Conservation (phyloP, 306 rosid species). For the Casuarina equisetifolia region DNA sequence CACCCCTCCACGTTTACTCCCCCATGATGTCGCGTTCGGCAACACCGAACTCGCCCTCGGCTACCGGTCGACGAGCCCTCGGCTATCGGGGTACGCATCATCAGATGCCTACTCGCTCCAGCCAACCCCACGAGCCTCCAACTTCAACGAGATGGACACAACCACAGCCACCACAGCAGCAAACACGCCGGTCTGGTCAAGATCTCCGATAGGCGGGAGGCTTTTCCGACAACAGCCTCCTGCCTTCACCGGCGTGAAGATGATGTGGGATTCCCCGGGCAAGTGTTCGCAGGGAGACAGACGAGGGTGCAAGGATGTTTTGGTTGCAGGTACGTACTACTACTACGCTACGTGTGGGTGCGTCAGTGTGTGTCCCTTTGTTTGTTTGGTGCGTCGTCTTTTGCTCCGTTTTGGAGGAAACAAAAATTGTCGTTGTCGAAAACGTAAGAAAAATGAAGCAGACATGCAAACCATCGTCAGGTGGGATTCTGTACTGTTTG, state of each 20-base stretch:
- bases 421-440: slow-evolving; percentile 24
- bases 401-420: slow-evolving; percentile 13
- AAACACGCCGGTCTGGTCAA: slow-evolving; percentile 37
- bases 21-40: slow-evolving; percentile 12
- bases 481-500: slow-evolving; percentile 29
- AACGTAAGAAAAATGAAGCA: slow-evolving; percentile 3
- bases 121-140: slow-evolving; percentile 43
- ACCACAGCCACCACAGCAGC: slow-evolving; percentile 21
- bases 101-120: slow-evolving; percentile 50
- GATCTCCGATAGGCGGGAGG: slow-evolving; percentile 41
- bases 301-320: slow-evolving; percentile 27
- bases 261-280: slow-evolving; percentile 42
- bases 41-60: slow-evolving; percentile 18
- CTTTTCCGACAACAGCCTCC: slow-evolving; percentile 31
- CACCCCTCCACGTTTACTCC: slow-evolving; percentile 22
- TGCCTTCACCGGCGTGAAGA: slow-evolving; percentile 18
- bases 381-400: slow-evolving; percentile 17
- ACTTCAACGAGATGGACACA: slow-evolving; percentile 39
- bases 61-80: slow-evolving; percentile 28
- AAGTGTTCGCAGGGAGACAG: slow-evolving; percentile 25
- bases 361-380: not conserved
- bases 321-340: slow-evolving; percentile 30
- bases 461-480: slow-evolving; percentile 13
- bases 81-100: slow-evolving; percentile 36
- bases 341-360: not conserved